Conservation (phyloP, 305 asterid genomes). For the Ilex paraguariensis region DNA sequence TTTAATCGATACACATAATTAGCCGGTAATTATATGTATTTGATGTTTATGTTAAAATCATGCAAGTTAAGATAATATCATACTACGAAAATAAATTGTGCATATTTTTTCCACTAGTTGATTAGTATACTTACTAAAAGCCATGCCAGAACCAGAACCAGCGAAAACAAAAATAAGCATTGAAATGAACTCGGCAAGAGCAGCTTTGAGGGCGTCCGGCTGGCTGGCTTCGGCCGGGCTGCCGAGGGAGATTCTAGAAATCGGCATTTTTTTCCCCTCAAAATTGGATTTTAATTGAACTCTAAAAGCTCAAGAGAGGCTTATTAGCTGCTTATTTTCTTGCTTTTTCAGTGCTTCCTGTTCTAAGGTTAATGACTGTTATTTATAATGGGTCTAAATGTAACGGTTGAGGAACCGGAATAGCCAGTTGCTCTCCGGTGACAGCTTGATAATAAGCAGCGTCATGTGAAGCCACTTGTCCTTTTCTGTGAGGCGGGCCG, state of each 20-base stretch:
- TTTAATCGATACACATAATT: too few relatives aligned
- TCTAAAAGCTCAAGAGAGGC: constrained; percentile 1
- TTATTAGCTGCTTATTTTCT: neutral
- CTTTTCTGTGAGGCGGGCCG: constrained; percentile 21
- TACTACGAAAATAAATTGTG: too few relatives aligned
- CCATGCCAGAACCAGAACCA: constrained; percentile 70
- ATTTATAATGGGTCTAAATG: neutral
- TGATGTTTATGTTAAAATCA: too few relatives aligned
- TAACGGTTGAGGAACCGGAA: neutral
- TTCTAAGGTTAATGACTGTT: neutral
- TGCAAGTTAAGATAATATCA: too few relatives aligned
- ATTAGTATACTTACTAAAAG: constrained; percentile 28
- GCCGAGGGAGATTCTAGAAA: constrained; percentile 42
- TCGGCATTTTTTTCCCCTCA: constrained; percentile 34
- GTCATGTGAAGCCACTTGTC: constrained; percentile 14
- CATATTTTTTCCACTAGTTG: too few relatives aligned
- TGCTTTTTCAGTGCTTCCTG: neutral
- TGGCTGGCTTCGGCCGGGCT: constrained; percentile 47
- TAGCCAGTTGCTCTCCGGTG: neutral
- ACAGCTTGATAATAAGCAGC: constrained; percentile 2
- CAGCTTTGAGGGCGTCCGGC: constrained; percentile 60
- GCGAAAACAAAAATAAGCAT: constrained; percentile 65
- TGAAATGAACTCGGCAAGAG: constrained; percentile 59
- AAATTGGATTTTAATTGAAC: neutral
- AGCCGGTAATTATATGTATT: too few relatives aligned